Evolutionary conservation across 2,329 filamentous ascomycete species (phyloP).

Genomic region (Eurotiales sp.): DNA sequence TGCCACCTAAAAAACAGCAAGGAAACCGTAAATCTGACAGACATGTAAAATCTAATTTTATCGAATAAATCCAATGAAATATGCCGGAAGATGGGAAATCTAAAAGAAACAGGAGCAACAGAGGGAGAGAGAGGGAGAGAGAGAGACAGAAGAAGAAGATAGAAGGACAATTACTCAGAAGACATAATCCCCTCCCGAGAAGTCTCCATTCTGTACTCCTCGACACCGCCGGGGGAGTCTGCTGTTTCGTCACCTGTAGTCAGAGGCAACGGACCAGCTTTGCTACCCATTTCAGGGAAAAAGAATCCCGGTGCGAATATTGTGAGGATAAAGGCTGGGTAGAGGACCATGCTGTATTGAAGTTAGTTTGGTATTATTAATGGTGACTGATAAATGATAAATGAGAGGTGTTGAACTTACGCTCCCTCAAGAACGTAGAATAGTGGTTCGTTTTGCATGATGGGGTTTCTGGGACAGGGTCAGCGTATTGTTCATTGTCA

Average conservation of each 20-base stretch:
- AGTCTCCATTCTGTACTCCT: constrained; percentile 21
- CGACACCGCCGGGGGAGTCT: not conserved
- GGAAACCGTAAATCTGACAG: no score
- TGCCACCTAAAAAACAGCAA: not conserved
- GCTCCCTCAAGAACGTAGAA: constrained; percentile 58
- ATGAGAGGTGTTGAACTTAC: constrained; percentile 32
- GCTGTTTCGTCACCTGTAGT: not conserved
- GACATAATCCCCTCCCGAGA: constrained; percentile 1
- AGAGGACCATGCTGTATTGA: constrained; percentile 42
- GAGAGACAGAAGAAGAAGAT: not conserved
- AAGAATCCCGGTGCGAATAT: constrained; percentile 53
- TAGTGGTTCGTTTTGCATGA: constrained; percentile 60
- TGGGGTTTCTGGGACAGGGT: constrained; percentile 39
- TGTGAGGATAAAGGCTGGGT: constrained; percentile 50
- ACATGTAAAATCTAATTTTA: no score
- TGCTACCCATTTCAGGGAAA: constrained; percentile 52
- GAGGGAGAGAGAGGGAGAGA: not conserved
- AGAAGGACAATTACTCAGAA: constrained; percentile 1
- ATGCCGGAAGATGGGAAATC: no score
- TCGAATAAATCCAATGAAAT: no score
- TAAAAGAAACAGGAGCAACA: no score
- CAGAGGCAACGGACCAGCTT: not conserved
- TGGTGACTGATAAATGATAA: no score
- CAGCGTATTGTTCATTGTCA: not conserved
- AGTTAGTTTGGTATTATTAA: no score